Base-by-base conservation (phyloP, 352 stramenopile species). In the Phytophthora quininea region DNA sequence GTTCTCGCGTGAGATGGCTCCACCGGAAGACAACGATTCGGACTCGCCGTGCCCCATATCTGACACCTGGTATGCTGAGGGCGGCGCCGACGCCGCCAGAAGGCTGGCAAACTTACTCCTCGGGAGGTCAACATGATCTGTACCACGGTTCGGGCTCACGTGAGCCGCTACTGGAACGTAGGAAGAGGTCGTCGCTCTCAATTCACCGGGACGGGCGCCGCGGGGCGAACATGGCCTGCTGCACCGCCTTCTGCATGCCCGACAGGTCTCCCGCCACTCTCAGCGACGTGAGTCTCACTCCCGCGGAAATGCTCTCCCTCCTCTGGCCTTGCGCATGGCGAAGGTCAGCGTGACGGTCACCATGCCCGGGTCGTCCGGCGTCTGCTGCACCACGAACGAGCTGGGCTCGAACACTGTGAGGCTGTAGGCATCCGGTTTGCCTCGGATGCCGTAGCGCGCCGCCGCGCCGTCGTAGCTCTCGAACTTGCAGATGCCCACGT, bases 391-490 rank as follows among this genome's bases (percentile, higher is more conserved):
- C 4, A 96, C 82, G 53, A 82, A 87, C 15, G 73, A 88, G 35
- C 82, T 92, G 3, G 83, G 85, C 45, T 96, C 88, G 49, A 92
- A 90, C 6, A 92, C 67, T 24, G 88, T 91, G 9, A 95, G 64
- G 27, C 86, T 92, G 75, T 92, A 95, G 31, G 83, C 80, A 60
- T 95, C 88, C 0, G 84, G 67, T 42, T 89, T 88, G 31, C 79
- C 76, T 15, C 88, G 86, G 54, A 94, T 88, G 8, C 69, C 82
- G 59, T 93, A 95, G 15, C 79, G 71, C 24, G 86, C 88, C 46
- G 82, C 88, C 7, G 84, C 60, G 38, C 88, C 88, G 60, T 96
- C 86, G 65, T 96, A 96, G 10, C 80, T 91, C 62, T 93, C 85
- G 62, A 96, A 92, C 51, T 85, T 85, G 53, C 84, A 77, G 24